phyloP scores from a whole-genome alignment of 768 basidiomycete genomes.

The Suillus fuscotomentosus region DNA sequence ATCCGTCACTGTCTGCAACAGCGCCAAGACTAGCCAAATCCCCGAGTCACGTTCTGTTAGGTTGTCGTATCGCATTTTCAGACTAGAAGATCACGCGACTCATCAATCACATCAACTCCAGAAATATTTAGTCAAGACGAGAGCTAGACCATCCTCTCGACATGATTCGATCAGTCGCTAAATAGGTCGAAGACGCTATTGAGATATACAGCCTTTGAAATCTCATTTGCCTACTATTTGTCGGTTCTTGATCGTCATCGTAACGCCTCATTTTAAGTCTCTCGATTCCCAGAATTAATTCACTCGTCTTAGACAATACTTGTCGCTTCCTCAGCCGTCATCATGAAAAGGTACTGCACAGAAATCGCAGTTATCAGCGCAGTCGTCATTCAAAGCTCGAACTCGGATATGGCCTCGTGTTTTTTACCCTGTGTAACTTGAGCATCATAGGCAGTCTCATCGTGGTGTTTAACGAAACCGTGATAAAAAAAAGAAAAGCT shows the following conservation, averaged over 20 bases:
- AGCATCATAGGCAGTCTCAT: slow-evolving; percentile 97
- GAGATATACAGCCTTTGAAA: slow-evolving; percentile 92
- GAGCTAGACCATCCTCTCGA: slow-evolving; percentile 68
- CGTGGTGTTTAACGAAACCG: slow-evolving; percentile 98
- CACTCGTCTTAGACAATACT: slow-evolving; percentile 73
- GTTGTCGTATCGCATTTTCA: too few relatives aligned
- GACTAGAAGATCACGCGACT: too few relatives aligned
- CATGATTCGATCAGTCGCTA: slow-evolving; percentile 67
- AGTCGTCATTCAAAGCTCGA: slow-evolving; percentile 85
- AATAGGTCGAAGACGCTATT: slow-evolving; percentile 85
- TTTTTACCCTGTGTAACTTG: slow-evolving; percentile 99
- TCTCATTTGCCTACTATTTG: slow-evolving; percentile 94
- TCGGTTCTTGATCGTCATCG: slow-evolving; percentile 91
- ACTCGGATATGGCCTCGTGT: slow-evolving; percentile 96
- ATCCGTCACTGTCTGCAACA: too few relatives aligned
- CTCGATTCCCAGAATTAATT: neutral
- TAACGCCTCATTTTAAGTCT: slow-evolving; percentile 40
- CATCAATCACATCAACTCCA: too few relatives aligned
- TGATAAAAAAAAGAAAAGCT: slow-evolving; percentile 85
- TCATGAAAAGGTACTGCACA: slow-evolving; percentile 74
- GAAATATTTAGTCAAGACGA: too few relatives aligned
- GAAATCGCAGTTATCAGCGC: slow-evolving; percentile 90
- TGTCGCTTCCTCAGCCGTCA: slow-evolving; percentile 77
- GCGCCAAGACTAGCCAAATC: too few relatives aligned
- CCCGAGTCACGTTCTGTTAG: too few relatives aligned